Evolutionary conservation across 768 basidiomycete genomes (phyloP).

Genomic region (Lentinula edodes): DNA sequence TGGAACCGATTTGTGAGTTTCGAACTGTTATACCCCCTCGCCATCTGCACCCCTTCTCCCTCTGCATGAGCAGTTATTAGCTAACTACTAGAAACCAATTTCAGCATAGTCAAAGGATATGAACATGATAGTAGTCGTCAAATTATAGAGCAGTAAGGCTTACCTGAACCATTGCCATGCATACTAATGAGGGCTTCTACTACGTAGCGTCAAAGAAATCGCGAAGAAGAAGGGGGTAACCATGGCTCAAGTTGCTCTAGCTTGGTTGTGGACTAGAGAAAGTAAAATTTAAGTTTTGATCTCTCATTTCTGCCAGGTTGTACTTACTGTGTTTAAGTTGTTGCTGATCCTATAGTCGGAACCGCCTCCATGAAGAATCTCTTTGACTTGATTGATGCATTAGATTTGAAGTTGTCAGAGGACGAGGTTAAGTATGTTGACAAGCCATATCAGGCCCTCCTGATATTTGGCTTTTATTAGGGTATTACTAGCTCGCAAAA

Average conservation of each 20-base stretch:
- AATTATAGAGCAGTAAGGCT: neutral
- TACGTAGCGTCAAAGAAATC: conserved; percentile 36
- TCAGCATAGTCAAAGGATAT: neutral
- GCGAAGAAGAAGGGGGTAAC: conserved; percentile 35
- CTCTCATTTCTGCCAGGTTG: neutral
- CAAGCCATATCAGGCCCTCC: conserved; percentile 25
- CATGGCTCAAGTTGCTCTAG: conserved; percentile 43
- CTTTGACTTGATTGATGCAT: conserved; percentile 31
- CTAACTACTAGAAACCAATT: too few relatives aligned
- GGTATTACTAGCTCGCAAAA: too few relatives aligned
- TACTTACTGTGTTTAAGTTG: conserved; percentile 9
- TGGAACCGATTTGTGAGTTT: conserved; percentile 11
- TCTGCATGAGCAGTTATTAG: too few relatives aligned
- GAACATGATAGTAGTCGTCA: neutral
- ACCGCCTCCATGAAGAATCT: conserved; percentile 33
- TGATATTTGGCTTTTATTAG: neutral
- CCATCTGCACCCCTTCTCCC: conserved; percentile 1
- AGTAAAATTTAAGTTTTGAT: neutral
- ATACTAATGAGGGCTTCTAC: neutral
- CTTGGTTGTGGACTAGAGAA: conserved; percentile 36
- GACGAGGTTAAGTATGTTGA: conserved; percentile 37
- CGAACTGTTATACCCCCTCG: neutral
- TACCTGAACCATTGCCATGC: neutral
- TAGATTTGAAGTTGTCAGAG: neutral
- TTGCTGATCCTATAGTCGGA: conserved; percentile 40